Conservation (phyloP, 1,284 basidiomycete species). For the Fomitopsis betulina region DNA sequence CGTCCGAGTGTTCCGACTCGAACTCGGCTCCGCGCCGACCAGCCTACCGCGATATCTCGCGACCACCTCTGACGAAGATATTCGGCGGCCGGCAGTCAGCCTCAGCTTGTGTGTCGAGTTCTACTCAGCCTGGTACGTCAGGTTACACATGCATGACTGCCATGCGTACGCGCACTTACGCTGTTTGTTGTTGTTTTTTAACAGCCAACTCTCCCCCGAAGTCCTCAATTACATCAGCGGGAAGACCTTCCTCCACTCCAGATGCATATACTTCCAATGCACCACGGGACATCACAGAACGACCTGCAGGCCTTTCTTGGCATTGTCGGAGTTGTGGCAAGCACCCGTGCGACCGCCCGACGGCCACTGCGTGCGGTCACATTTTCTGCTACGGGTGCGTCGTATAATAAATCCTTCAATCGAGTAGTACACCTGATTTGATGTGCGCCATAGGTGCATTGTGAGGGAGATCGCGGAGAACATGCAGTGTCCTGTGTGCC, state of each 20-base stretch:
- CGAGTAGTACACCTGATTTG: background rate
- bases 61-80: too few species aligned
- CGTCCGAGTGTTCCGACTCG: background rate
- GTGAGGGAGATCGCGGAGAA: conserved; percentile 23
- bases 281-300: too few species aligned
- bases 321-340: conserved; percentile 26
- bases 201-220: too few species aligned
- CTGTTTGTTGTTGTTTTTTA: too few species aligned
- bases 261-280: too few species aligned
- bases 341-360: conserved; percentile 23
- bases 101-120: too few species aligned
- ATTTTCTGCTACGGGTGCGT: conserved; percentile 27
- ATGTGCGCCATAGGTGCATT: conserved; percentile 20
- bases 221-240: background rate
- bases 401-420: background rate
- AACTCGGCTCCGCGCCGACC: background rate
- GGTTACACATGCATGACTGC: too few species aligned
- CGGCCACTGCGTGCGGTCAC: conserved; percentile 27
- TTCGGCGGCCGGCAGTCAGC: too few species aligned
- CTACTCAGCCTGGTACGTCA: too few species aligned
- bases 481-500: conserved; percentile 26
- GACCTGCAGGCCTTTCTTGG: conserved; percentile 14
- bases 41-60: too few species aligned
- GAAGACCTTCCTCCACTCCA: background rate
- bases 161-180: too few species aligned